Conservation (phyloP, 345 rosid genomes). For the Turritis glabra region DNA sequence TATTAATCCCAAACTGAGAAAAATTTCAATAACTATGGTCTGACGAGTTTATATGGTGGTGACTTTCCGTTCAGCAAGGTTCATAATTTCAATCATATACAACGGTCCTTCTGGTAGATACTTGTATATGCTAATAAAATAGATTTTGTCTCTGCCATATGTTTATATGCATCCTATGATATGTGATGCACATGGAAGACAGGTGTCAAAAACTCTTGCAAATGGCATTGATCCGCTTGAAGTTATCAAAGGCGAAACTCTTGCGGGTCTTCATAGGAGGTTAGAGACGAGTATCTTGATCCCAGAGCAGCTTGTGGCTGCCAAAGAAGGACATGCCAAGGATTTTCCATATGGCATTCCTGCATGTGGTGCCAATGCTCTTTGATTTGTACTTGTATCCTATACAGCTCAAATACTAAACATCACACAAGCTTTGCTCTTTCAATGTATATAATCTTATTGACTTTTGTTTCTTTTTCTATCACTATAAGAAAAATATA, state of each 20-base stretch:
- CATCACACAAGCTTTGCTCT: constrained; percentile 71
- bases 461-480: no score
- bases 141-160: no score
- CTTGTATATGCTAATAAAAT: no score
- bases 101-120: no score
- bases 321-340: constrained; percentile 68
- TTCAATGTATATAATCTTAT: no score
- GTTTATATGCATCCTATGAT: constrained; percentile 87
- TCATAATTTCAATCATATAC: no score
- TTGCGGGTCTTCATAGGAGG: constrained; percentile 69
- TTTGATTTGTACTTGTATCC: constrained; percentile 79
- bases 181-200: constrained; percentile 91
- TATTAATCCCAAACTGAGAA: no score
- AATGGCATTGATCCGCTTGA: constrained; percentile 89
- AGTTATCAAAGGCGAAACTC: constrained; percentile 69
- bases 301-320: constrained; percentile 50
- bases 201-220: constrained; percentile 84
- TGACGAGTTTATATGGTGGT: no score
- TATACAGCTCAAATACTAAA: constrained; percentile 67
- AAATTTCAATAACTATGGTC: no score
- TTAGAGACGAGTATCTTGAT: constrained; percentile 75
- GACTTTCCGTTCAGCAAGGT: no score
- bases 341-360: constrained; percentile 85
- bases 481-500: no score
- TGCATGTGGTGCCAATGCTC: constrained; percentile 92